Evolutionary conservation across 345 rosid species (phyloP), one percentile per base, ranked within the genome.

Genomic region (Populus davidiana): DNA sequence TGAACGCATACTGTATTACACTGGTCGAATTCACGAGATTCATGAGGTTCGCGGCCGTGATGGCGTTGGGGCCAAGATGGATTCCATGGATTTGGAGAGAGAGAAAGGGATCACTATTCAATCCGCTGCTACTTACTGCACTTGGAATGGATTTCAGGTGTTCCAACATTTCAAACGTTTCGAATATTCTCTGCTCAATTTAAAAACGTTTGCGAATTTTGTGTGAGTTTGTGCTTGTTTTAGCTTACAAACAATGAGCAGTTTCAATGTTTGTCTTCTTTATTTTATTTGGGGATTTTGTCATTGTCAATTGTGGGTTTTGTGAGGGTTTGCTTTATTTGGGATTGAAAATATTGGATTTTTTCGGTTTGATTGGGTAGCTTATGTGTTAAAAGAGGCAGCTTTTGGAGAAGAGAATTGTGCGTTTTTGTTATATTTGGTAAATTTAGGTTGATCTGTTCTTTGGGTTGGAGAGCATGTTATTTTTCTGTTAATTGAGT

Each of bases 51-150:
- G 98, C 18, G 99, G 99, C 27, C 90, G 88, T 44, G 99, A 96
- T 35, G 99, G 98, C 13, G 96, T 96, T 17, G 99, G 99, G 8
- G 99, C 99, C 3, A 96, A 94, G 86, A 94, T 96, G 99, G 99
- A 96, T 69, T 94, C 97, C 38, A 96, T 94, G 99, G 99, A 96
- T 76, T 89, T 96, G 83, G 99, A 96, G 70, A 84, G 99, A 20
- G 99, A 96, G 85, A 96, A 94, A 80, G 99, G 98, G n/a, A 94
- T 96, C 78, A 96, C 99, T 0, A 96, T 96, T 79, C 98, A 96
- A 77, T 96, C 99, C 11, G 99, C 99, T 18, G 98, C 99, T 72
- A 96, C 99, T 1, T 92, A 92, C 83, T 96, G 98, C 79, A 89
- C 97, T 56, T 94, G 98, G 99, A 94, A 92, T 69, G 97, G 77